Evolutionary conservation across 2,329 filamentous ascomycete genomes (phyloP), one percentile per base, ranked within the genome.

Genomic region (Fusarium nodosum): DNA sequence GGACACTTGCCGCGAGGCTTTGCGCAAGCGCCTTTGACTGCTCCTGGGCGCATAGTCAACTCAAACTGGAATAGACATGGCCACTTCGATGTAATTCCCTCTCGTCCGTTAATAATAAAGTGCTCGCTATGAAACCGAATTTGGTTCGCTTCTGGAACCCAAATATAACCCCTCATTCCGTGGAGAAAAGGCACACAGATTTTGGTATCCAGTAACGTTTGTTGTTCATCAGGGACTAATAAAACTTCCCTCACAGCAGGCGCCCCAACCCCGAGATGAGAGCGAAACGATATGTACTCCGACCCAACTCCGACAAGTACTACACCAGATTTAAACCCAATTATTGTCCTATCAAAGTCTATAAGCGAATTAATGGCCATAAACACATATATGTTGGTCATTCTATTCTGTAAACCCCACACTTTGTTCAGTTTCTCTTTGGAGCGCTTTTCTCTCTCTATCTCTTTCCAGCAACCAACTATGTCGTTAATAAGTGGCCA

Each of bases 231-330:
- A 67, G 66, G 57, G 62, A 58, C 62, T 62, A 66, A 69, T 62
- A 66, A 69, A 66, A 26, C 51, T 66, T 62, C 46, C 52, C n/a
- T 39, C 6, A 39, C 36, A 18, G 12, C 22, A 26, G 48, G 56
- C 38, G 57, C 51, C 44, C 26, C 66, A 70, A 69, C 56, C 53
- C 67, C 62, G 66, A 67, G 38, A 26, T 53, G 42, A 45, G 28
- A 42, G 53, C 67, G 34, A 52, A 50, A 52, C 48, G 62, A 55
- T 47, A 28, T 56, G 63, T 50, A 60, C 51, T 42, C 67, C 67
- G 67, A 68, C 44, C 41, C 63, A 68, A 64, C 63, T 68, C 67
- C 63, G 67, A 50, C 31, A 55, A 53, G 55, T 47, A 45, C 54
- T 36, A 11, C n/a, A 55, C 55, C 63, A 56, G 47, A 53, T 46